Conservation (phyloP, 139 green algal species). For the Coelastrella sp. region DNA sequence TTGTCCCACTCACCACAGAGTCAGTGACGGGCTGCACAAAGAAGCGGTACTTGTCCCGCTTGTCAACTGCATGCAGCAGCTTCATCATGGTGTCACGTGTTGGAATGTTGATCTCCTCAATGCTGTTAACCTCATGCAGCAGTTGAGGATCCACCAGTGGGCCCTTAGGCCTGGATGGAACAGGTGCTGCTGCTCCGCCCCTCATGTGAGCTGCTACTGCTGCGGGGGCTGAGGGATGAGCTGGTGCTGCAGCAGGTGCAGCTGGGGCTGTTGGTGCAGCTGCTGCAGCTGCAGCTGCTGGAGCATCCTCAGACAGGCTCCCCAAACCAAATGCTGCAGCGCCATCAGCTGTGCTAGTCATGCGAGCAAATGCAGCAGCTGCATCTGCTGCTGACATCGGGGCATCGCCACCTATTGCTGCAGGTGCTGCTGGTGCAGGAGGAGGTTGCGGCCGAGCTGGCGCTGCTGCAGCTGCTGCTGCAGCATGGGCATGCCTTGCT, state of each 20-base stretch:
- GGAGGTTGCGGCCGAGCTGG: not conserved
- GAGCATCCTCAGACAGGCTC: not conserved
- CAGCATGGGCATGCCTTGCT: constrained; percentile 14
- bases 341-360: constrained; percentile 30
- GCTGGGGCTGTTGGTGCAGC: not conserved
- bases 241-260: not conserved
- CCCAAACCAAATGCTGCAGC: constrained; percentile 17
- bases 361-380: constrained; percentile 27
- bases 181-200: not conserved
- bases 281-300: not conserved
- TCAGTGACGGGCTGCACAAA: constrained; percentile 77
- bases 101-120: constrained; percentile 35
- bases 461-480: not conserved
- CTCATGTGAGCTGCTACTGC: not conserved
- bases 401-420: not conserved
- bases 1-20: constrained; percentile 29
- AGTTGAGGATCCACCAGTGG: not conserved
- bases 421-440: not conserved
- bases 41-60: constrained; percentile 63
- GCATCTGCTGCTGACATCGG: constrained; percentile 34
- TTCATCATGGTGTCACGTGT: constrained; percentile 51
- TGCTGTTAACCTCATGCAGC: not conserved
- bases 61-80: constrained; percentile 61
- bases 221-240: not conserved
- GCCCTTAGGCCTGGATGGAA: not conserved